A percentile compares a stretch with the other conserved stretches of the same genome.
These are phyloP conservation scores for Liquidambar formosana DNA, from an alignment of 164 flowering plant genomes.

Conservation along the genomic window DNA sequence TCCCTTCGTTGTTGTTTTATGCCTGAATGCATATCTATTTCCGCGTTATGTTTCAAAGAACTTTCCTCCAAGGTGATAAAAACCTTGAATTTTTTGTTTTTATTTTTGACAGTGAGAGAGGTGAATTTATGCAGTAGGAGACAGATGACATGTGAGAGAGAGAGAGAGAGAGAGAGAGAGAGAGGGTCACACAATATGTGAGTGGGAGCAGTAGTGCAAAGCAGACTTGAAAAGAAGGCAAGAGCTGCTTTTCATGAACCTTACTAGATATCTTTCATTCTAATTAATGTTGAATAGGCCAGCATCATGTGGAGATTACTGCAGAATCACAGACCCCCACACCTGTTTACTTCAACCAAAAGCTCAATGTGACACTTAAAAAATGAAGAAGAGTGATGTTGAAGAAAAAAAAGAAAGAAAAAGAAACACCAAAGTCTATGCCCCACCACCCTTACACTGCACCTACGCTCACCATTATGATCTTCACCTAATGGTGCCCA, in stretches of 20 bases:
- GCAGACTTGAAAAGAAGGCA: slow-evolving; percentile 21
- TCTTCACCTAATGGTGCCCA: background rate
- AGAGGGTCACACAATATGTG: slow-evolving; percentile 8
- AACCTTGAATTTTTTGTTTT: background rate
- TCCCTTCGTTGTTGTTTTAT: too few relatives aligned
- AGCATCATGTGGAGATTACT: slow-evolving; percentile 19
- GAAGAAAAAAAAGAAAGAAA: too few relatives aligned
- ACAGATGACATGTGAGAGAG: slow-evolving; percentile 18
- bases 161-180: background rate
- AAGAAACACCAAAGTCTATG: too few relatives aligned
- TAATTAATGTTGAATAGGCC: slow-evolving; percentile 18
- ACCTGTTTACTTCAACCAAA: slow-evolving; percentile 8
- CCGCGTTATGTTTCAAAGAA: too few relatives aligned
- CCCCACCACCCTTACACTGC: background rate
- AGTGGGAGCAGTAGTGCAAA: slow-evolving; percentile 8
- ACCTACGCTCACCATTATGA: background rate
- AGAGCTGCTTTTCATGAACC: slow-evolving; percentile 5
- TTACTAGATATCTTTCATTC: slow-evolving; percentile 10
- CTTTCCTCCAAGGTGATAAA: too few relatives aligned
- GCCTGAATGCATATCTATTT: too few relatives aligned
- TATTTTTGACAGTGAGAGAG: background rate
- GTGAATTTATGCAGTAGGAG: slow-evolving; percentile 10
- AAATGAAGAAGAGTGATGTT: slow-evolving; percentile 16
- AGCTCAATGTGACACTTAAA: background rate
- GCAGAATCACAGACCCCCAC: background rate